Evolutionary conservation across 306 rosid genomes (phyloP).

Genomic region (Castanea crenata): DNA sequence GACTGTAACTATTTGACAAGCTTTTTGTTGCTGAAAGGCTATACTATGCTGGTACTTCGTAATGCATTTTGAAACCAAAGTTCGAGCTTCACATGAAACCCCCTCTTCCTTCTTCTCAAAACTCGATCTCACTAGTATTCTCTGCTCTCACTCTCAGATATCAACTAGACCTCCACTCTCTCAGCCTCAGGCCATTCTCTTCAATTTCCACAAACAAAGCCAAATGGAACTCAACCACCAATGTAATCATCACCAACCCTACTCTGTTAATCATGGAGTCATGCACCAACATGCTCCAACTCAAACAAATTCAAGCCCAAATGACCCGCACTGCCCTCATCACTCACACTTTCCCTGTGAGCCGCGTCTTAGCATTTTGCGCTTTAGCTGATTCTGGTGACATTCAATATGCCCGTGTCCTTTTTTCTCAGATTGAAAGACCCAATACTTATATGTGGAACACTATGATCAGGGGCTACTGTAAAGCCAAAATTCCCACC

Average conservation of each 20-base stretch:
- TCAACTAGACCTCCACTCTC: conserved; percentile 7
- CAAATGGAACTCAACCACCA: conserved; percentile 72
- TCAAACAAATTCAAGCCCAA: conserved; percentile 76
- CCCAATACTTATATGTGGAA: conserved; percentile 83
- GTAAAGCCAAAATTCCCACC: conserved; percentile 30
- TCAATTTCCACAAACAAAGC: conserved; percentile 12
- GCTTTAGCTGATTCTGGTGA: conserved; percentile 63
- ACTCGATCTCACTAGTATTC: neutral
- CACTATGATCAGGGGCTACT: conserved; percentile 67
- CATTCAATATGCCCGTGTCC: conserved; percentile 39
- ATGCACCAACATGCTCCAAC: conserved; percentile 60
- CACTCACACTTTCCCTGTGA: conserved; percentile 57
- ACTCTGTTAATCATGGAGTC: conserved; percentile 53
- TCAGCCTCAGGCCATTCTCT: conserved; percentile 23
- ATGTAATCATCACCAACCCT: conserved; percentile 65
- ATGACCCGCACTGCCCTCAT: conserved; percentile 64
- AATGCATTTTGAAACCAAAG: no score
- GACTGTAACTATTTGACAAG: no score
- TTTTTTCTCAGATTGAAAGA: conserved; percentile 36
- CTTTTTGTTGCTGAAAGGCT: no score
- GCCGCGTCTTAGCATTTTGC: conserved; percentile 72
- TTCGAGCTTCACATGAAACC: no score
- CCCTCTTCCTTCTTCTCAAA: no score
- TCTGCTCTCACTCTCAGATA: neutral
- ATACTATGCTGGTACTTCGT: no score